Conservation (phyloP, 192 early-diverging fungal genomes). For the Endogone sp. region DNA sequence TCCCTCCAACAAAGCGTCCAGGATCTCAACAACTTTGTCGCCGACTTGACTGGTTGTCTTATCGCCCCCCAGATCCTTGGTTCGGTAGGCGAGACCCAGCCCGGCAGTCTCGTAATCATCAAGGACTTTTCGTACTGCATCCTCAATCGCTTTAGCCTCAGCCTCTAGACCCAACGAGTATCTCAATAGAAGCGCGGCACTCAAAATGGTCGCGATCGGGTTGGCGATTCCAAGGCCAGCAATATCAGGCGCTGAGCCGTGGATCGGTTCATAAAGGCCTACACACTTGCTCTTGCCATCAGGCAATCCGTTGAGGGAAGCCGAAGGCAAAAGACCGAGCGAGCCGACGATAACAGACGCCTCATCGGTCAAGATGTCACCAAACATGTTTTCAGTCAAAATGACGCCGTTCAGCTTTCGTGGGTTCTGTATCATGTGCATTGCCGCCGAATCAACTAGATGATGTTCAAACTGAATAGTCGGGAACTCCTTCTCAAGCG, state of each 20-base stretch:
- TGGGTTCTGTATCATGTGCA: slow-evolving; percentile 94
- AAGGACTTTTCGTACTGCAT: slow-evolving; percentile 86
- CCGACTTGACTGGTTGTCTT: slow-evolving; percentile 88
- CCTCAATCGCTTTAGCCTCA: slow-evolving; percentile 91
- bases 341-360: slow-evolving; percentile 92
- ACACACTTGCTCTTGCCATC: slow-evolving; percentile 63
- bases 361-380: slow-evolving; percentile 96
- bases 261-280: slow-evolving; percentile 99
- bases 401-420: slow-evolving; percentile 89
- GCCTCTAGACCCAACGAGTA: slow-evolving; percentile 90
- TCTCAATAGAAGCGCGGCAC: slow-evolving; percentile 88
- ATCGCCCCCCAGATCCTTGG: slow-evolving; percentile 85
- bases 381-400: slow-evolving; percentile 99
- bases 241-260: slow-evolving; percentile 98
- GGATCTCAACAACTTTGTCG: slow-evolving; percentile 79
- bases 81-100: slow-evolving; percentile 72
- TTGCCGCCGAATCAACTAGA: slow-evolving; percentile 95
- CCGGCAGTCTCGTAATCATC: slow-evolving; percentile 61
- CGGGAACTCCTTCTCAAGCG: slow-evolving; percentile 86
- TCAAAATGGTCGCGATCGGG: slow-evolving; percentile 97
- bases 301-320: slow-evolving; percentile 85
- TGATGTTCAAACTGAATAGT: slow-evolving; percentile 83
- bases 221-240: slow-evolving; percentile 96
- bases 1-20: slow-evolving; percentile 59
- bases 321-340: slow-evolving; percentile 90